Evolutionary conservation across 345 rosid genomes (phyloP).

Genomic region (Microthlaspi erraticum): DNA sequence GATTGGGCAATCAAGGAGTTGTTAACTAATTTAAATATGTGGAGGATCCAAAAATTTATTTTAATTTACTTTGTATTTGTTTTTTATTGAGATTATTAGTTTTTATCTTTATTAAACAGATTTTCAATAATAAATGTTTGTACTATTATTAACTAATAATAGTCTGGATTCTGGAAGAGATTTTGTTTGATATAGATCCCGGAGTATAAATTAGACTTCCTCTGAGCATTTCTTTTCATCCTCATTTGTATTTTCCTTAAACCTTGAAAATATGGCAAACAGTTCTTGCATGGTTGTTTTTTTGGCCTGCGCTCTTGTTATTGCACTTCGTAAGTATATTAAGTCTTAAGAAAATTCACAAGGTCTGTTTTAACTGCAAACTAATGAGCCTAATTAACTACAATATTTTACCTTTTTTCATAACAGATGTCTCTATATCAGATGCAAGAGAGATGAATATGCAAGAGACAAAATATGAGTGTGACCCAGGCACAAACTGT

Average conservation of each 20-base stretch:
- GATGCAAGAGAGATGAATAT: constrained; percentile 20
- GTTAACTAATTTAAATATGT: too few relatives aligned
- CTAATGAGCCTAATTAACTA: neutral
- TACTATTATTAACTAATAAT: neutral
- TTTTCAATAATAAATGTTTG: neutral
- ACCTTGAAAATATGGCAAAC: constrained; percentile 17
- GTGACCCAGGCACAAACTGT: neutral
- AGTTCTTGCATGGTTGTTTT: neutral
- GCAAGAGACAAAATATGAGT: constrained; percentile 12
- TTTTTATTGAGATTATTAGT: neutral
- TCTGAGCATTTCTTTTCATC: neutral
- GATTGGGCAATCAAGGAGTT: too few relatives aligned
- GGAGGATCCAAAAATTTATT: too few relatives aligned
- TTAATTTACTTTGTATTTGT: too few relatives aligned
- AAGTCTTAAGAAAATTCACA: too few relatives aligned
- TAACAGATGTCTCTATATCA: neutral
- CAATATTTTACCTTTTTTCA: neutral
- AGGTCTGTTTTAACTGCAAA: neutral
- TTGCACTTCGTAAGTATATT: constrained; percentile 12
- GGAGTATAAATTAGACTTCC: neutral
- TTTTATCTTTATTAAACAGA: neutral
- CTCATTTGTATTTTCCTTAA: neutral
- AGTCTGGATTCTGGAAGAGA: neutral
- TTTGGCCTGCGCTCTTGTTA: neutral
- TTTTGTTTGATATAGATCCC: neutral